phyloP scores from a whole-genome alignment of 2,329 filamentous ascomycete species.

The Pseudocercospora fijiensis region DNA sequence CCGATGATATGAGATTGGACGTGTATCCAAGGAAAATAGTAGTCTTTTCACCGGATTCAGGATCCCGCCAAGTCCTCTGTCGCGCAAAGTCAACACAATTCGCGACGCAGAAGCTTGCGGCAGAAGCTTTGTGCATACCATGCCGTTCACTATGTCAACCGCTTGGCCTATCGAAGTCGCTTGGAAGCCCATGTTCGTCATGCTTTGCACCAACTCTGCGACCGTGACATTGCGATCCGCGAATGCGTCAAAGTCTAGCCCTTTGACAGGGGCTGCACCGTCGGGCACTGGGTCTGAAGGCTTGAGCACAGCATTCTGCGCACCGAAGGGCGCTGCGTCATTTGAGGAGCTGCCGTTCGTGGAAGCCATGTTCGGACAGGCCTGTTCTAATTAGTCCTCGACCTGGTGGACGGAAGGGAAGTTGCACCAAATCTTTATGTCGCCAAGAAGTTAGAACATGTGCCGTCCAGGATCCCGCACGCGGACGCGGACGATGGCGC shows the following conservation, averaged over 20 bases:
- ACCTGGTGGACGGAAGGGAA: constrained; percentile 8
- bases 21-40: constrained; percentile 98
- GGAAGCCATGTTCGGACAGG: constrained; percentile 24
- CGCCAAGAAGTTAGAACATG: not conserved
- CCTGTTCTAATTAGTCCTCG: constrained; percentile 11
- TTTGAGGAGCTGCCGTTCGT: constrained; percentile 29
- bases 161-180: constrained; percentile 80
- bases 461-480: not conserved
- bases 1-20: constrained; percentile 95
- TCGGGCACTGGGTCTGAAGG: constrained; percentile 78
- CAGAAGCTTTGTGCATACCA: constrained; percentile 61
- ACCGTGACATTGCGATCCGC: constrained; percentile 74
- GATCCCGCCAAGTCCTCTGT: constrained; percentile 76
- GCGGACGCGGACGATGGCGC: not conserved
- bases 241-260: constrained; percentile 87
- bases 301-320: constrained; percentile 78
- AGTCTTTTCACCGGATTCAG: constrained; percentile 73
- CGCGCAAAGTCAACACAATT: constrained; percentile 9
- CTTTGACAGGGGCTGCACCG: constrained; percentile 76
- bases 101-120: constrained; percentile 2
- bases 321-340: constrained; percentile 45
- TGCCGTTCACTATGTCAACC: constrained; percentile 87
- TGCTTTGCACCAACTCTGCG: constrained; percentile 76
- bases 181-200: constrained; percentile 85
- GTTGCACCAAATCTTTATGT: not conserved